Evolutionary conservation across 116 monocot genomes (phyloP).

Genomic region (Dioscorea cayenensis): DNA sequence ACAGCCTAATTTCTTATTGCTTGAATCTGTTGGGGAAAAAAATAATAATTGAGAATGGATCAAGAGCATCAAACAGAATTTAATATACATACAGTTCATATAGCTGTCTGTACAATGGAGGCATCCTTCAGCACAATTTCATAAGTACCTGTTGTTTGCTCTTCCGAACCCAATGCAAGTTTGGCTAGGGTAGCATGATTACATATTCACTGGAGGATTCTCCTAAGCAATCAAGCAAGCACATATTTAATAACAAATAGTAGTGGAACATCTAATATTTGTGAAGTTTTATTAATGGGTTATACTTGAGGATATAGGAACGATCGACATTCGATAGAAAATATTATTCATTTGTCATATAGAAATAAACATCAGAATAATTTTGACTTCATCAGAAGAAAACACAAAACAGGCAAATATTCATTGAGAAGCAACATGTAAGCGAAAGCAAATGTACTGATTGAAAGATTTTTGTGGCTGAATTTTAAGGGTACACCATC

Average conservation of each 20-base stretch:
- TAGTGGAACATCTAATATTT: background rate
- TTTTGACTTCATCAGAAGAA: background rate
- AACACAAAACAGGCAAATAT: background rate
- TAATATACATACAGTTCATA: background rate
- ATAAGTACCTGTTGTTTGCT: background rate
- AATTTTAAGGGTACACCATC: background rate
- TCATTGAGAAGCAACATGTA: background rate
- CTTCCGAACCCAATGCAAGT: background rate
- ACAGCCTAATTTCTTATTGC: background rate
- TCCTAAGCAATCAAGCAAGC: conserved; percentile 16
- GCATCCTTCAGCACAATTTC: background rate
- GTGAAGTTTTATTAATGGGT: background rate
- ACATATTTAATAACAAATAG: background rate
- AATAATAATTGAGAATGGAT: background rate
- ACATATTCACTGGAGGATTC: conserved; percentile 32
- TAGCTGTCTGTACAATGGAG: background rate
- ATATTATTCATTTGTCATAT: too few species aligned
- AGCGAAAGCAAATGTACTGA: background rate
- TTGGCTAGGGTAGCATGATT: background rate
- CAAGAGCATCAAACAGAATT: background rate
- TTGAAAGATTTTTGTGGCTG: background rate
- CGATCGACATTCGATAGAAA: too few species aligned
- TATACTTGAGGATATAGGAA: background rate
- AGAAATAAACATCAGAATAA: background rate
- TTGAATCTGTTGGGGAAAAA: background rate